A percentile compares a stretch with the other conserved stretches of the same genome.
These are phyloP conservation scores for Cicer chorassanicum DNA, from an alignment of 306 rosid species.

Conservation along the genomic window DNA sequence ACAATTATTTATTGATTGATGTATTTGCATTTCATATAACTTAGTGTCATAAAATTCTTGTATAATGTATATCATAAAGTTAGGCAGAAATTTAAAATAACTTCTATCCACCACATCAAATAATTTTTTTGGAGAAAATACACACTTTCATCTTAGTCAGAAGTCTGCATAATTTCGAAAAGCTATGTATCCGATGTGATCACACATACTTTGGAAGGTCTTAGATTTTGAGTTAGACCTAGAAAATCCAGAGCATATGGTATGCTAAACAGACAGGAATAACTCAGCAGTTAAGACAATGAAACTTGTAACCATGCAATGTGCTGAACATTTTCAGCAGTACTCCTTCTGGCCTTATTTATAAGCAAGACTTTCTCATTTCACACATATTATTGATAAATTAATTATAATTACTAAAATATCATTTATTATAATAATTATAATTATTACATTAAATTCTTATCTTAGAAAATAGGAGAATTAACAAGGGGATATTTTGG, in stretches of 20 bases:
- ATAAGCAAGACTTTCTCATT: no score
- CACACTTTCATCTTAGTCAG: constrained; percentile 31
- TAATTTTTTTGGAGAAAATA: constrained; percentile 5
- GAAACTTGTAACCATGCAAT: background rate
- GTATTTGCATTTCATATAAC: background rate
- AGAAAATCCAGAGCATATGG: background rate
- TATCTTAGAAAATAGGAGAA: no score
- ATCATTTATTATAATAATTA: no score
- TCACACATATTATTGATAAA: no score
- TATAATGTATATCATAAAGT: background rate
- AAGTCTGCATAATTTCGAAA: constrained; percentile 28
- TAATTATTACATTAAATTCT: no score
- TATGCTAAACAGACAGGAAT: background rate
- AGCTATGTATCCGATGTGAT: constrained; percentile 6
- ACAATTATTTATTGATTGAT: background rate
- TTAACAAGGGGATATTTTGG: no score
- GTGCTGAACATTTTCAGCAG: background rate
- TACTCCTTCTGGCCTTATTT: no score
- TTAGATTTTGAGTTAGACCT: no score
- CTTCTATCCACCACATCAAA: constrained; percentile 6
- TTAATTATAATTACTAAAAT: no score
- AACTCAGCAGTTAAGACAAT: background rate
- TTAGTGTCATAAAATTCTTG: background rate
- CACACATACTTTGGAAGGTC: background rate
- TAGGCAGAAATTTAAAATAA: background rate